Evolutionary conservation across 2,329 filamentous ascomycete species (phyloP).

Genomic region (Colletotrichum graminicola): DNA sequence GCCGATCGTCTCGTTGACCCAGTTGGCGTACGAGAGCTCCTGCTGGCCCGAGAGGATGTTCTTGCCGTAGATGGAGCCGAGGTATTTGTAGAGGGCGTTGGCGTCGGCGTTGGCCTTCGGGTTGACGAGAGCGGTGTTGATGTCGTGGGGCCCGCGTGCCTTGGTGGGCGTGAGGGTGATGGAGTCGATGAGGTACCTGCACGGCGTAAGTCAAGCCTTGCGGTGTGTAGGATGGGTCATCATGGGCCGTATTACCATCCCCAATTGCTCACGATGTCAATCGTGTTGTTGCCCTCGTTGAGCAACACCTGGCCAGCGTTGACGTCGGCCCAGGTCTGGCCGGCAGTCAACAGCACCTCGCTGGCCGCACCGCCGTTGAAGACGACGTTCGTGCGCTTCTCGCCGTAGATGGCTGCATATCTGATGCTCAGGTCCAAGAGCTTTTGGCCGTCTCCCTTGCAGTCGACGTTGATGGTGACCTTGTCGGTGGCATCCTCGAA

Average conservation of each 20-base stretch:
- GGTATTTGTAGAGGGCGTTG: constrained; percentile 56
- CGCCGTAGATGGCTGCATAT: constrained; percentile 60
- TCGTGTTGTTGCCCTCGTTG: constrained; percentile 57
- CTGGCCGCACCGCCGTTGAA: constrained; percentile 57
- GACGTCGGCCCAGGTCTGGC: constrained; percentile 53
- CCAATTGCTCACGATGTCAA: constrained; percentile 62
- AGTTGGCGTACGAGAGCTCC: constrained; percentile 57
- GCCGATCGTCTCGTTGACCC: constrained; percentile 58
- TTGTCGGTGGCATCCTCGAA: constrained; percentile 58
- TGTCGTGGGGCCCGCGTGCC: constrained; percentile 54
- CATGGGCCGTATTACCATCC: constrained; percentile 54
- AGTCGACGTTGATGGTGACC: constrained; percentile 57
- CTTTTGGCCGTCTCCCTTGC: constrained; percentile 46
- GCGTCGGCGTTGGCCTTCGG: constrained; percentile 52
- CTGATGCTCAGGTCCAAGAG: constrained; percentile 60
- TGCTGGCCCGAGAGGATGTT: constrained; percentile 63
- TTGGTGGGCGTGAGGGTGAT: constrained; percentile 54
- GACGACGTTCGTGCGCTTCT: constrained; percentile 58
- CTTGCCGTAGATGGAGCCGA: constrained; percentile 59
- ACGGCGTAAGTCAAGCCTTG: not conserved
- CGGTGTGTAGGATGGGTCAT: no score
- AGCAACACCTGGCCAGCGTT: constrained; percentile 60
- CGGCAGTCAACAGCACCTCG: constrained; percentile 56
- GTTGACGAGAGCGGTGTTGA: constrained; percentile 54
- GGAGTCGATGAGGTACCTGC: constrained; percentile 58